phyloP scores from a whole-genome alignment of 2,329 filamentous ascomycete species.

The Epichloe typhina region DNA sequence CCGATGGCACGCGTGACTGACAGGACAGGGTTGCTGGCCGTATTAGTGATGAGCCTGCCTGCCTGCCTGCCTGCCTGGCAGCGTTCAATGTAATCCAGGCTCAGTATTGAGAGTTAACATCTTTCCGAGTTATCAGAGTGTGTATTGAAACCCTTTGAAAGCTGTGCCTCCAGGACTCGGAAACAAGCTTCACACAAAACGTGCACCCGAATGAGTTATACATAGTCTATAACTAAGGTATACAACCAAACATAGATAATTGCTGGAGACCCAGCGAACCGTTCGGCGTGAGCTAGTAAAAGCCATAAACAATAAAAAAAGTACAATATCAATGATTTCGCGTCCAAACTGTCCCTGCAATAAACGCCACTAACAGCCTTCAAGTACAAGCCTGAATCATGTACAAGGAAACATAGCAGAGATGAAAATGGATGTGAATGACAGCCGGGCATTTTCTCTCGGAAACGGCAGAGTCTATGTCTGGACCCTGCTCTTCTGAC shows the following conservation, averaged over 20 bases:
- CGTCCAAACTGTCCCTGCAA: no score
- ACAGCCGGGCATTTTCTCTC: not conserved
- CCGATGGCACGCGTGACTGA: no score
- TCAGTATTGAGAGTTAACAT: no score
- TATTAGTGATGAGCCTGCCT: not conserved
- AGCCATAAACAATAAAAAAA: not conserved
- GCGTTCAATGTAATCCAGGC: no score
- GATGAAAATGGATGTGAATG: not conserved
- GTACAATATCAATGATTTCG: not conserved
- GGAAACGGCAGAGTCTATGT: not conserved
- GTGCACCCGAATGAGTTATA: not conserved
- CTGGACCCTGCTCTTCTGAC: not conserved
- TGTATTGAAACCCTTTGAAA: no score
- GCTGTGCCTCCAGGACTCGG: not conserved
- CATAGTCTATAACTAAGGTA: not conserved
- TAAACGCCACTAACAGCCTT: no score
- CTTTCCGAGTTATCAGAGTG: no score
- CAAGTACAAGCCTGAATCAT: not conserved
- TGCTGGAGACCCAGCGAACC: not conserved
- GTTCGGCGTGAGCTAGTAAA: not conserved
- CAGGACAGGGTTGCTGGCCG: not conserved
- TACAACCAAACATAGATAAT: not conserved
- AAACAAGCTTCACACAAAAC: not conserved
- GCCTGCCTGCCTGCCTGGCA: not conserved
- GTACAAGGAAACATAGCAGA: not conserved